phyloP scores from a whole-genome alignment of 2,329 filamentous ascomycete species.

The Exophiala spinifera region DNA sequence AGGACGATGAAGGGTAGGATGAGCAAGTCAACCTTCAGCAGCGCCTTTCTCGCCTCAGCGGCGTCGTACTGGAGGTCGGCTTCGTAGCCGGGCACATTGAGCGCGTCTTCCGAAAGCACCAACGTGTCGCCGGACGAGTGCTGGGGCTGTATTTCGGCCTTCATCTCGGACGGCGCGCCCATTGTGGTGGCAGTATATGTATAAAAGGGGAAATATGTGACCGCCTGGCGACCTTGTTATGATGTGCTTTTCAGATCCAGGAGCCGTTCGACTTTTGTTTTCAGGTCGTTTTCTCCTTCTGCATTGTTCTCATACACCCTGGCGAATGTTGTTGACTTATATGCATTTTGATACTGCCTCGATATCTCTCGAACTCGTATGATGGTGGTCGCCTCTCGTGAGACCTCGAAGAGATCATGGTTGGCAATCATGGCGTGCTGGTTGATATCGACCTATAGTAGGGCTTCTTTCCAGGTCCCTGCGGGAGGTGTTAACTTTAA shows the following conservation, averaged over 20 bases:
- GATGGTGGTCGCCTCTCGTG: neutral
- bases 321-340: neutral
- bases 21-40: conserved; percentile 19
- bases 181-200: neutral
- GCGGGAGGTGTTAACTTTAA: neutral
- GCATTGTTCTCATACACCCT: no score
- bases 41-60: conserved; percentile 6
- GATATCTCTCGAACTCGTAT: neutral
- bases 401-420: conserved; percentile 19
- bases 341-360: neutral
- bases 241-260: neutral
- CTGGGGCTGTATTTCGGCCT: neutral
- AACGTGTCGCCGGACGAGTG: neutral
- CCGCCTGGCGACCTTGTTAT: neutral
- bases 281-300: no score
- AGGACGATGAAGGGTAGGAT: conserved; percentile 29
- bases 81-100: conserved; percentile 9
- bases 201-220: neutral
- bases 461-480: conserved; percentile 1
- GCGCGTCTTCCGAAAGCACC: neutral
- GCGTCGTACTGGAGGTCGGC: conserved; percentile 1
- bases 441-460: conserved; percentile 1
- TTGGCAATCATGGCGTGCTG: conserved; percentile 15
- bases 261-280: neutral
- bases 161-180: neutral